Conservation (phyloP, 306 rosid species). For the Vigna trinervia region DNA sequence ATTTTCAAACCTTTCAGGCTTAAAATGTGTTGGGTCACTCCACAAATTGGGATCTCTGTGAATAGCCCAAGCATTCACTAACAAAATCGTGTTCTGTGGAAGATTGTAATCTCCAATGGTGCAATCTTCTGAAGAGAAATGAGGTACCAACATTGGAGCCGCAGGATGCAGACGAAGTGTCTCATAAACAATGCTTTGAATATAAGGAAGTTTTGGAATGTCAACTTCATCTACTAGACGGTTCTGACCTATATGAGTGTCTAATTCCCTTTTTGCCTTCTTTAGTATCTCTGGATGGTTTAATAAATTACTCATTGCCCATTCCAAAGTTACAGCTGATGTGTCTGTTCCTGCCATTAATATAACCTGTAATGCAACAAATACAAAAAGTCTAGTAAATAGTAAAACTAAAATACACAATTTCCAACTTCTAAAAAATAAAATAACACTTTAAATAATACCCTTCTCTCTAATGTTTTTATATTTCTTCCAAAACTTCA, state of each 20-base stretch:
- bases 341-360: slow-evolving; percentile 22
- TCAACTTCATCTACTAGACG: not conserved
- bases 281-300: slow-evolving; percentile 11
- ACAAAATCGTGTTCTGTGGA: slow-evolving; percentile 8
- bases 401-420: not conserved
- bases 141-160: slow-evolving; percentile 12
- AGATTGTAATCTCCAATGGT: not conserved
- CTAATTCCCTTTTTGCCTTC: slow-evolving; percentile 10
- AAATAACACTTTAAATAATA: too few species aligned
- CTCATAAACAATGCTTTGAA: slow-evolving; percentile 19
- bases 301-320: slow-evolving; percentile 21
- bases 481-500: too few species aligned
- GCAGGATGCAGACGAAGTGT: slow-evolving; percentile 11
- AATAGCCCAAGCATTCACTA: slow-evolving; percentile 31
- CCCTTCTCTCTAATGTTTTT: too few species aligned
- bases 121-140: slow-evolving; percentile 27
- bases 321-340: slow-evolving; percentile 8
- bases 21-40: not conserved
- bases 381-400: not conserved
- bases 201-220: not conserved
- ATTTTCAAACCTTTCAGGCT: slow-evolving; percentile 26
- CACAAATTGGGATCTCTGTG: slow-evolving; percentile 25
- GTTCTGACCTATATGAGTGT: not conserved
- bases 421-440: too few species aligned
- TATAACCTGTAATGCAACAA: not conserved